Percentiles rank a stretch among this genome's conserved stretches.
phyloP scores from a whole-genome alignment of 2,329 filamentous ascomycete genomes.

The Colletotrichum nymphaeae region DNA sequence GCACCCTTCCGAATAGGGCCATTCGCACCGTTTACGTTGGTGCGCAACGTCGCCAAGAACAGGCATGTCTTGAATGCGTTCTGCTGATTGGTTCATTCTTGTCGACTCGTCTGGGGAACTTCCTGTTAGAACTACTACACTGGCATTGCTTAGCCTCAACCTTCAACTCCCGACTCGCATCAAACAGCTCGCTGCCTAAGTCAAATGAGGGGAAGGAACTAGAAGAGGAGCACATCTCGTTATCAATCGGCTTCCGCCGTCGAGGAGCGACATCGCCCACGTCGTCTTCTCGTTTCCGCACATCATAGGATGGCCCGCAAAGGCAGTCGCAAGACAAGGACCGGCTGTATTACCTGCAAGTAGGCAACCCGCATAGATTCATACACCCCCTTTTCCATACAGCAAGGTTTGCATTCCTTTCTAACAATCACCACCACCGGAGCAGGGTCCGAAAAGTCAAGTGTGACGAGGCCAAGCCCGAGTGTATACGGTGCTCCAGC shows the following conservation, averaged over 20 bases:
- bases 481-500: constrained; percentile 62
- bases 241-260: background rate
- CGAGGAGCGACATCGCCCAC: background rate
- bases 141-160: background rate
- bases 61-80: background rate
- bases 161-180: background rate
- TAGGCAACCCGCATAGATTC: constrained; percentile 42
- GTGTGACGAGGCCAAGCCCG: constrained; percentile 66
- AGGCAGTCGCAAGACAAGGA: constrained; percentile 57
- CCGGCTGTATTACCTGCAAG: constrained; percentile 67
- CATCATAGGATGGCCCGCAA: constrained; percentile 42
- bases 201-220: background rate
- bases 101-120: background rate
- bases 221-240: background rate
- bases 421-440: background rate
- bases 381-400: background rate
- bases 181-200: background rate
- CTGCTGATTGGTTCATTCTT: background rate
- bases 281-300: background rate
- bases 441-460: constrained; percentile 65
- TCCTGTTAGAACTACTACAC: background rate
- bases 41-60: background rate
- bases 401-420: too few relatives aligned
- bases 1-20: background rate
- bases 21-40: too few relatives aligned